Conservation (phyloP, 352 stramenopile species). For the Globisporangium emineosum region DNA sequence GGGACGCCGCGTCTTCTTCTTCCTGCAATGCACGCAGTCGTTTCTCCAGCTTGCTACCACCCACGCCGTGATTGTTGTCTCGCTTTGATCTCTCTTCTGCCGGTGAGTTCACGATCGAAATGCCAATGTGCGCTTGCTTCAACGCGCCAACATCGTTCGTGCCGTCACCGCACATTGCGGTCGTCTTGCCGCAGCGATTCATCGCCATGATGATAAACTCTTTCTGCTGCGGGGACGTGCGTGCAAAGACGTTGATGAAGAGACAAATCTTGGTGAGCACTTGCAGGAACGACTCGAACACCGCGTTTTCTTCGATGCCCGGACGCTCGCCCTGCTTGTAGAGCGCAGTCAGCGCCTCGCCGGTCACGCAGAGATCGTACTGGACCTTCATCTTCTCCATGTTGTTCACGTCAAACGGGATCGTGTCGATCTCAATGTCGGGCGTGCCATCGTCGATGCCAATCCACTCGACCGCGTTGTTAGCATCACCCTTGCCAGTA, state of each 20-base stretch:
- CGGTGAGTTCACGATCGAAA: conserved; percentile 89
- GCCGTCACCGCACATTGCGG: conserved; percentile 95
- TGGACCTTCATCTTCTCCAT: conserved; percentile 15
- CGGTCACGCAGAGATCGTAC: conserved; percentile 40
- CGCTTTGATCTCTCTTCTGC: conserved; percentile 7
- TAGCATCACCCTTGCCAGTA: not conserved
- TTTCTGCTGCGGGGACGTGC: conserved; percentile 92
- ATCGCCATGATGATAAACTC: conserved; percentile 88
- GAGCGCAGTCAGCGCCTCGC: conserved; percentile 28
- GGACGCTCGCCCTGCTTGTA: conserved; percentile 9
- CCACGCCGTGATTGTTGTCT: not conserved
- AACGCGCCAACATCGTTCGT: conserved; percentile 94
- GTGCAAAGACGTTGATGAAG: conserved; percentile 84
- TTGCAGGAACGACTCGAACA: conserved; percentile 28
- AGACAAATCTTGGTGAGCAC: conserved; percentile 27
- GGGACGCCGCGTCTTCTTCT: conserved; percentile 26
- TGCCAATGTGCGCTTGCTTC: conserved; percentile 90
- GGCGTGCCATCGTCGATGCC: conserved; percentile 23
- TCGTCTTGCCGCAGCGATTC: conserved; percentile 82
- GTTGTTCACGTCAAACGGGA: conserved; percentile 19
- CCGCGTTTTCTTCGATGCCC: conserved; percentile 20
- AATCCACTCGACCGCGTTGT: conserved; percentile 24
- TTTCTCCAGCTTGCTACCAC: conserved; percentile 16
- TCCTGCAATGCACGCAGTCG: conserved; percentile 22
- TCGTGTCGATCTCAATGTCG: conserved; percentile 8